These are phyloP conservation scores for Mycena sanguinolenta DNA, from an alignment of 768 basidiomycete genomes.

Conservation along the genomic window DNA sequence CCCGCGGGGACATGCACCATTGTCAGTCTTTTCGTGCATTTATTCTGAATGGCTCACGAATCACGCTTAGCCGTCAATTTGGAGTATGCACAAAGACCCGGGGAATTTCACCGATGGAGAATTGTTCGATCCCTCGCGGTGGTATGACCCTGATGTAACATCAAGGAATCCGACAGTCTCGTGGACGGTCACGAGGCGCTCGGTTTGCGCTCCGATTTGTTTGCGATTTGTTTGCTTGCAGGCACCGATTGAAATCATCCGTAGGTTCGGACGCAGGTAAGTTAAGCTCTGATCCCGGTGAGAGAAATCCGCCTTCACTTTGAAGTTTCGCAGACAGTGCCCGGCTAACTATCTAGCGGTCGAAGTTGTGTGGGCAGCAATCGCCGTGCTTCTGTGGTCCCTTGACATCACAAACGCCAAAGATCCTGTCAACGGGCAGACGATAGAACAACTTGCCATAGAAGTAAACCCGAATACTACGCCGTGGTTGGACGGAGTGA, in stretches of 20 bases:
- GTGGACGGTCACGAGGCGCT: slow-evolving; percentile 9
- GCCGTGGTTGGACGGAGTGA: slow-evolving; percentile 10
- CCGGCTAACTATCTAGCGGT: slow-evolving; percentile 8
- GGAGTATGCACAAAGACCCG: slow-evolving; percentile 18
- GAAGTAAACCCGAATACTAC: background rate
- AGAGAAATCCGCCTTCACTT: too few species aligned
- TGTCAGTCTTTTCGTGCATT: background rate
- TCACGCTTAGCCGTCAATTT: slow-evolving; percentile 8
- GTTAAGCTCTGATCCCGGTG: too few species aligned
- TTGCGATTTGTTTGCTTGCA: background rate
- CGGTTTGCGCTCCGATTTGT: background rate
- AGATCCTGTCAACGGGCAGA: background rate
- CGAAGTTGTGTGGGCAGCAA: background rate
- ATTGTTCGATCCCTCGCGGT: slow-evolving; percentile 7
- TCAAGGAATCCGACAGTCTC: slow-evolving; percentile 5
- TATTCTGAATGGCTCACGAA: background rate
- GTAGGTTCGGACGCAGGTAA: slow-evolving; percentile 8
- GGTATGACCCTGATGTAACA: slow-evolving; percentile 12
- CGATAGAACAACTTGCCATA: too few species aligned
- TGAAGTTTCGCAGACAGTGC: background rate
- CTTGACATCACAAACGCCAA: slow-evolving; percentile 4
- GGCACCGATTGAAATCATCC: too few species aligned
- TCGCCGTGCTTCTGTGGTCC: slow-evolving; percentile 9
- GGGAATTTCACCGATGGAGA: background rate
- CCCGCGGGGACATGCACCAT: slow-evolving; percentile 1